phyloP scores from a whole-genome alignment of 148 eudicot genomes.

The Silene uniflora region DNA sequence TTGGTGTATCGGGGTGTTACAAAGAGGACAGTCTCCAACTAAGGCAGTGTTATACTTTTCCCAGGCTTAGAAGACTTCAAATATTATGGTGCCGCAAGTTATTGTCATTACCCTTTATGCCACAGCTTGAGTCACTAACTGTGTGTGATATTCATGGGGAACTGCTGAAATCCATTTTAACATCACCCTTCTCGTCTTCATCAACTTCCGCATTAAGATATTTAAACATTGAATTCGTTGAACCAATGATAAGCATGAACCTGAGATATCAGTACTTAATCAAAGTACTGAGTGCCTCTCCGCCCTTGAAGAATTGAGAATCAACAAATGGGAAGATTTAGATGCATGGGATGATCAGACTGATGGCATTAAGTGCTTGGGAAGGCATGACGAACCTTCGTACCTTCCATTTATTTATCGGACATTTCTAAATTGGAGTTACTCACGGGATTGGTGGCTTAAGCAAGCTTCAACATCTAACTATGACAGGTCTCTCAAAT shows the following conservation, averaged over 20 bases:
- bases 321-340: conserved; percentile 14
- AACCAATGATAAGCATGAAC: too few species aligned
- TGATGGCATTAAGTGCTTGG: neutral
- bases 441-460: conserved; percentile 7
- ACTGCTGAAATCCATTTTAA: conserved; percentile 1
- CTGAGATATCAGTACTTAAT: too few species aligned
- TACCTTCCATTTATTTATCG: conserved; percentile 1
- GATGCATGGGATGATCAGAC: conserved; percentile 3
- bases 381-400: conserved; percentile 11
- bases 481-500: neutral
- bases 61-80: too few species aligned
- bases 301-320: conserved; percentile 5
- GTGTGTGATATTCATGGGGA: too few species aligned
- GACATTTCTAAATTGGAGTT: conserved; percentile 8
- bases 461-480: conserved; percentile 3
- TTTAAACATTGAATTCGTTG: too few species aligned
- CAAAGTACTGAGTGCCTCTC: conserved; percentile 8
- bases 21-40: too few species aligned
- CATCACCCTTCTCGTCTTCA: neutral
- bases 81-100: too few species aligned
- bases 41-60: too few species aligned
- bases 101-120: too few species aligned
- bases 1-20: too few species aligned
- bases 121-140: too few species aligned
- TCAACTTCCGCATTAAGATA: neutral